A percentile compares a stretch with the other conserved stretches of the same genome.
Conservation (phyloP, 1,284 basidiomycete species). For the Papiliotrema fonsecae region DNA sequence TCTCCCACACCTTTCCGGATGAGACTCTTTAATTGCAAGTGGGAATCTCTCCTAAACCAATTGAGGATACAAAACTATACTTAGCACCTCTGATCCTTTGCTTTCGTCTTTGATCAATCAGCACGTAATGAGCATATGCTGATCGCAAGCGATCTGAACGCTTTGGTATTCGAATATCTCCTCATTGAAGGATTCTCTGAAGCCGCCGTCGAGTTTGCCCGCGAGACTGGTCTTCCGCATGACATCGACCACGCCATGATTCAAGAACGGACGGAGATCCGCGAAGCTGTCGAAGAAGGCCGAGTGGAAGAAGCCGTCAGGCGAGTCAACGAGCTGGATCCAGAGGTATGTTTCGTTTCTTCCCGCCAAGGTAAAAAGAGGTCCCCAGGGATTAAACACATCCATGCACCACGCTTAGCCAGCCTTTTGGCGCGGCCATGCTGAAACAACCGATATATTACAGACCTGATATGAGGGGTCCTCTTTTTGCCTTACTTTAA, state of each 20-base stretch:
- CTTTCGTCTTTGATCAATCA: conserved; percentile 6
- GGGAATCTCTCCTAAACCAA: conserved; percentile 58
- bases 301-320: conserved; percentile 92
- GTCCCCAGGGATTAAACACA: conserved; percentile 67
- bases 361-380: conserved; percentile 3
- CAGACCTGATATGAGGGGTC: conserved; percentile 51
- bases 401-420: conserved; percentile 99
- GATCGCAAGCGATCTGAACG: conserved; percentile 75
- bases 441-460: conserved; percentile 44
- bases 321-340: conserved; percentile 89
- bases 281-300: conserved; percentile 87
- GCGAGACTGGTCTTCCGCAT: conserved; percentile 68
- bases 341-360: conserved; percentile 68
- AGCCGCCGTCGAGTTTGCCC: conserved; percentile 88
- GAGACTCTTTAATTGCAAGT: conserved; percentile 53
- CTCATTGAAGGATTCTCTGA: conserved; percentile 96
- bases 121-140: neutral
- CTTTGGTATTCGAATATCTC: conserved; percentile 96
- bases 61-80: conserved; percentile 50
- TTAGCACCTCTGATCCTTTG: conserved; percentile 49
- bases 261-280: conserved; percentile 87
- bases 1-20: conserved; percentile 47
- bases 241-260: conserved; percentile 83
- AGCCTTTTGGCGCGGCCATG: conserved; percentile 46
- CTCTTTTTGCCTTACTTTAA: conserved; percentile 6